Evolutionary conservation across 768 basidiomycete genomes (phyloP).

Genomic region (Punctularia strigosozonata): DNA sequence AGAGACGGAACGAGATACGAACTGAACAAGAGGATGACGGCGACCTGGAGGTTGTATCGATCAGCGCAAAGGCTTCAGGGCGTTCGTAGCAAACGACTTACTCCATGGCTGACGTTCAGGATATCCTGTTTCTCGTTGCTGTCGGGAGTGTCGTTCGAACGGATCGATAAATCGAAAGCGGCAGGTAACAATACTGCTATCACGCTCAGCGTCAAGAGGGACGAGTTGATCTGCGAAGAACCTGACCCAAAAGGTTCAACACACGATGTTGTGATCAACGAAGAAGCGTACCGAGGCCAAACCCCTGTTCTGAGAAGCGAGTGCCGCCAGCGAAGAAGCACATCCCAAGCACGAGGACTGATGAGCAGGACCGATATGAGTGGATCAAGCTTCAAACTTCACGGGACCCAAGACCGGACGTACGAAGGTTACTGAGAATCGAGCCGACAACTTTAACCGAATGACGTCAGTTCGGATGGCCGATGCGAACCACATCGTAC

Average conservation of each 20-base stretch:
- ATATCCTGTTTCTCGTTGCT: constrained; percentile 28
- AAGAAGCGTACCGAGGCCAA: constrained; percentile 48
- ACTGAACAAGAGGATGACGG: constrained; percentile 43
- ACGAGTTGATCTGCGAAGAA: constrained; percentile 63
- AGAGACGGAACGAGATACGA: constrained; percentile 12
- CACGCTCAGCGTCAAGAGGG: constrained; percentile 67
- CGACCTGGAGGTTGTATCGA: constrained; percentile 20
- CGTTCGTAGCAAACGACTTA: constrained; percentile 15
- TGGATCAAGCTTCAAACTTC: not conserved
- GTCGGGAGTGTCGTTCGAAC: constrained; percentile 13
- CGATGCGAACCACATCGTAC: constrained; percentile 7
- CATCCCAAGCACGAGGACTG: constrained; percentile 80
- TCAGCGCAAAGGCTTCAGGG: not conserved
- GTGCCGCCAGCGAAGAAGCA: constrained; percentile 82
- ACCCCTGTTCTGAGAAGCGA: constrained; percentile 70
- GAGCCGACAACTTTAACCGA: constrained; percentile 28
- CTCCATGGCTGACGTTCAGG: constrained; percentile 39
- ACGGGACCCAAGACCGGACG: constrained; percentile 6
- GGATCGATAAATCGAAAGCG: constrained; percentile 57
- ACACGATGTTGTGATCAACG: not conserved
- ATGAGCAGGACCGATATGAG: constrained; percentile 4
- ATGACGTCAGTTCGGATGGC: not conserved
- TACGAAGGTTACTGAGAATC: constrained; percentile 33
- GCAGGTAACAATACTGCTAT: constrained; percentile 71
- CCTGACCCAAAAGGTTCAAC: constrained; percentile 15